Percentiles rank a stretch among this genome's conserved stretches.
Evolutionary conservation across 192 early-diverging fungal species (phyloP).

Genomic region (Phycomyces blakesleeanus): DNA sequence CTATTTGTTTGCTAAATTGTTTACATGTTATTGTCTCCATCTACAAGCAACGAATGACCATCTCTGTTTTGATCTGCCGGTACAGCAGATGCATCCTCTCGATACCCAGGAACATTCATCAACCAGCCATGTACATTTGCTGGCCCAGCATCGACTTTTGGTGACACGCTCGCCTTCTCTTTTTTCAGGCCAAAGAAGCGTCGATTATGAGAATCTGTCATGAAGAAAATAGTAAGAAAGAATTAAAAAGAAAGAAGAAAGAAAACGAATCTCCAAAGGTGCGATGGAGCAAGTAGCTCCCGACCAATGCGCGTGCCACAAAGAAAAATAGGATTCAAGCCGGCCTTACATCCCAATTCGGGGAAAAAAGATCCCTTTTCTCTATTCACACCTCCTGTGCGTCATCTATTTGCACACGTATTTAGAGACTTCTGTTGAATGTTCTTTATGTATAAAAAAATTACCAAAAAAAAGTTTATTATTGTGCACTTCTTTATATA

Average conservation of each 20-base stretch:
- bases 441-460: too few relatives aligned
- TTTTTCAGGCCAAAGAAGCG: conserved; percentile 14
- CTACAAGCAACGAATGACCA: conserved; percentile 5
- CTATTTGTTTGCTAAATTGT: neutral
- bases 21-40: conserved; percentile 13
- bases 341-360: too few relatives aligned
- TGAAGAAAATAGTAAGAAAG: neutral
- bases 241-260: conserved; percentile 5
- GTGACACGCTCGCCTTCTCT: neutral
- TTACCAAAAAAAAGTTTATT: too few relatives aligned
- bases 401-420: too few relatives aligned
- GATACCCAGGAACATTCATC: conserved; percentile 21
- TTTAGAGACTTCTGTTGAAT: too few relatives aligned
- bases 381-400: too few relatives aligned
- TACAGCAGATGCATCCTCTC: neutral
- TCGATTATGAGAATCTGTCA: conserved; percentile 12
- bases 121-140: conserved; percentile 29
- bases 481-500: too few relatives aligned
- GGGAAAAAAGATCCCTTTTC: too few relatives aligned
- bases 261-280: conserved; percentile 4
- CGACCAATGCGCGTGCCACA: too few relatives aligned
- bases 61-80: neutral
- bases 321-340: too few relatives aligned
- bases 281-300: too few relatives aligned
- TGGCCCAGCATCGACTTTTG: neutral